phyloP scores from a whole-genome alignment of 129 eudicot species.

The Pittosporum tobira region DNA sequence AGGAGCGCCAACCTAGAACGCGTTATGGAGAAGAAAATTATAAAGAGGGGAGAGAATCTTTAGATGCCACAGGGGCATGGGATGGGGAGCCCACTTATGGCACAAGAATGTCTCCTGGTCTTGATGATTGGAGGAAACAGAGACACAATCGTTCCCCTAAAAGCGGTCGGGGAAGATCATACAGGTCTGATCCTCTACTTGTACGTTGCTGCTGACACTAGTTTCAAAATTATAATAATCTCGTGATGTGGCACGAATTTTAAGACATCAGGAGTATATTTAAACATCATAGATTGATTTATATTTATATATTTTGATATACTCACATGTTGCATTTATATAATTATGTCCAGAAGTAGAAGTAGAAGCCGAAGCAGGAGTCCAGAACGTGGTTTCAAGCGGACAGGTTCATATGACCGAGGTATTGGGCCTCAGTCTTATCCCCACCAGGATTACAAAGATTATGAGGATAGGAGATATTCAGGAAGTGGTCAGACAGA shows the following conservation, averaged over 20 bases:
- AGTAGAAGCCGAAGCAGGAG: slow-evolving; percentile 13
- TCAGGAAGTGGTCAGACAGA: slow-evolving; percentile 3
- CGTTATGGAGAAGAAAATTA: slow-evolving; percentile 2
- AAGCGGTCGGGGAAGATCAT: slow-evolving; percentile 12
- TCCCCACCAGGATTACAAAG: slow-evolving; percentile 1
- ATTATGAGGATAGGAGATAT: slow-evolving; percentile 3
- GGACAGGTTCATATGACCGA: slow-evolving; percentile 3
- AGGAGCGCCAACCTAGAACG: slow-evolving; percentile 10
- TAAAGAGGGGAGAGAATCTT: slow-evolving; percentile 1
- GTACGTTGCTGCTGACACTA: not conserved
- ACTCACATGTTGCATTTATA: too few species aligned
- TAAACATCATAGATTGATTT: too few species aligned
- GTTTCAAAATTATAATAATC: not conserved
- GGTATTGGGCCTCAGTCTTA: slow-evolving; percentile 6
- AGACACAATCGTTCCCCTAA: slow-evolving; percentile 1
- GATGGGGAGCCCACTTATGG: not conserved
- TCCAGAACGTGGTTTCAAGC: slow-evolving; percentile 3
- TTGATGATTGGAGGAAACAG: slow-evolving; percentile 13
- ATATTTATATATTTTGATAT: too few species aligned
- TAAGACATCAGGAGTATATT: too few species aligned
- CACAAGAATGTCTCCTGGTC: slow-evolving; percentile 18
- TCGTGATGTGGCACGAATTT: not conserved
- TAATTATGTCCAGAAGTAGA: slow-evolving; percentile 7
- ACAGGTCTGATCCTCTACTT: slow-evolving; percentile 2
- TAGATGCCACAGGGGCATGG: slow-evolving; percentile 9